Base-by-base conservation (phyloP, 495 filamentous ascomycete species). In the Tuber melanosporum region DNA sequence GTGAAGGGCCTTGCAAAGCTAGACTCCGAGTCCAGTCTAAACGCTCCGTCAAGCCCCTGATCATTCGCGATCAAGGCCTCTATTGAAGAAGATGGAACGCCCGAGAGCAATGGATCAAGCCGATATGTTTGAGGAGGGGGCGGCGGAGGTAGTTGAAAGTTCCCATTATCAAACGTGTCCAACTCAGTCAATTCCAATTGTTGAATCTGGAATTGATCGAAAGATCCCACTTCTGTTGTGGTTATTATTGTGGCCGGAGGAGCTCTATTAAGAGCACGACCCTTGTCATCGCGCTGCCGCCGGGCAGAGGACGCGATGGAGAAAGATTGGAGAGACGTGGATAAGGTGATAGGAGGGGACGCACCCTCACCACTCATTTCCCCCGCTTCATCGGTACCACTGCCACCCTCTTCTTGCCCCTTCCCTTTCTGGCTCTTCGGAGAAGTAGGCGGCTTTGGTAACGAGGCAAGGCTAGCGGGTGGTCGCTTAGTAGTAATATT, bases 1-100 rank as follows among this genome's bases (percentile, higher is more conserved):
- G 87, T 89, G 78, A 89, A 90, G 3, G 88, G 88, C 76, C 87
- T 87, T 73, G 89, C 88, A 76, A 90, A 90, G 22, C 87, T 88
- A 75, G 84, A 88, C 19, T 87, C 86, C 7, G 85, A 84, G 81
- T 86, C 85, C 14, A 83, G 79, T 66, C 85, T 84, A 78, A 87
- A 87, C 8, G 83, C 77, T 70, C 84, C 83, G 52, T 87, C 85
- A 72, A 85, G 86, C 45, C 70, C 42, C n/a, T 80, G 77, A 10
- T 32, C 62, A 39, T 62, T 66, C 72, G 57, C 71, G 44, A 73
- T 70, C 15, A 57, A 44, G 46, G 47, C 77, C 45, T 66, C 76
- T 17, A 49, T 73, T 36, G 14, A 32, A 46, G 71, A 1, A 49
- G 71, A 9, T 45, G 71, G 46, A 12, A 43, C 36, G 19, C 45